Base-by-base conservation (phyloP, 1,139 yeast genomes). In the Lodderomyces jiufengensis region DNA sequence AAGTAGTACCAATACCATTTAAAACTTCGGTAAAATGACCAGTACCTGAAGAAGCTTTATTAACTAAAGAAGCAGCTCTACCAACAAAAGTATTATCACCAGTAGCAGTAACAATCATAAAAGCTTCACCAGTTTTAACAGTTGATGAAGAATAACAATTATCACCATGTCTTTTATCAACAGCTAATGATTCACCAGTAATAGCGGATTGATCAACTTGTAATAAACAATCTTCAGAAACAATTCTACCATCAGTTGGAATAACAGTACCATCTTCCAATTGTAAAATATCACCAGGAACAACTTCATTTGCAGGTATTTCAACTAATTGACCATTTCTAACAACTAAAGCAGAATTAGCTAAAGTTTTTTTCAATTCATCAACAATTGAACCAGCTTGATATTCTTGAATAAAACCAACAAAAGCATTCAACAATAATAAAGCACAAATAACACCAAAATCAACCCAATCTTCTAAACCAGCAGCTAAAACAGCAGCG, bases 391-490 rank as follows among this genome's bases (percentile, higher is more conserved):
- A 87, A 72, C 95, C 95, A 51, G 96, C 96, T 76, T 87, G 95
- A 83, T 75, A 90, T 72, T 90, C 97, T 74, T 90, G 97, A 54
- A 87, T 75, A 80, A 88, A 90, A 78, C 97, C 97, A 63, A 90
- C 97, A 55, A 73, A 71, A 50, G 97, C 97, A 71, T 90, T 90
- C 65, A 90, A 80, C 65, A 83, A 58, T 54, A 90, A 76, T 57
- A 90, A 73, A 66, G 84, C 97, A 68, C 87, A 80, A 61, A 90
- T 88, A 65, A 90, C 97, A 79, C 97, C 97, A 75, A 88, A 88
- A 78, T 88, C 97, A 61, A 90, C 96, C 97, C 97, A 90, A 73
- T 88, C 97, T 72, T 87, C 94, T 59, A 90, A 78, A 84, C 97
- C 97, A 50, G 95, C 95, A 55, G 97, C 97, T 66, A 90, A 77